Conservation (phyloP, 2,329 filamentous ascomycete genomes). For the Alternaria gansuensis region DNA sequence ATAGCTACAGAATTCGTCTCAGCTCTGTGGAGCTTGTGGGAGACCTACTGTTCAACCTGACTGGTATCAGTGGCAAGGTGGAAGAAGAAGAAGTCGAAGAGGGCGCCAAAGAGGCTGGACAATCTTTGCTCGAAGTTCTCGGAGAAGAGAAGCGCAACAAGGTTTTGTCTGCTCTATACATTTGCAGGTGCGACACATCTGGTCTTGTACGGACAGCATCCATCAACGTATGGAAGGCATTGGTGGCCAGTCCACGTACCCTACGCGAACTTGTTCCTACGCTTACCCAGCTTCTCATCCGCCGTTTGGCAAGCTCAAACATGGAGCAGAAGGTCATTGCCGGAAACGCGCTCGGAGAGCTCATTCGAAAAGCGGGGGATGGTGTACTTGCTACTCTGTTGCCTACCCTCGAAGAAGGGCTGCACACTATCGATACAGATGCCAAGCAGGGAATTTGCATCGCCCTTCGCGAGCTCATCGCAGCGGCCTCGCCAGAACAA, state of each 20-base stretch:
- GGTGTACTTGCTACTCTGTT: constrained; percentile 86
- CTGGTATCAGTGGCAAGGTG: constrained; percentile 82
- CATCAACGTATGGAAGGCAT: constrained; percentile 93
- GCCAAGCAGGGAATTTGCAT: constrained; percentile 98
- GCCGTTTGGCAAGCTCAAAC: constrained; percentile 90
- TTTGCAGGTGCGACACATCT: constrained; percentile 96
- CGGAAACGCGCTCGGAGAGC: constrained; percentile 92
- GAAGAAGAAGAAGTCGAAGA: constrained; percentile 83
- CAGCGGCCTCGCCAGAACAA: constrained; percentile 85
- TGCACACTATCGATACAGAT: constrained; percentile 90
- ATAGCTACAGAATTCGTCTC: constrained; percentile 96
- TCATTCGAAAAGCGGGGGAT: constrained; percentile 96
- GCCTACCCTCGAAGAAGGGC: constrained; percentile 89
- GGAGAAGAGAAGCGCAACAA: constrained; percentile 97
- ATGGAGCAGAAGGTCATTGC: constrained; percentile 99
- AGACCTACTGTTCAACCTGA: constrained; percentile 96
- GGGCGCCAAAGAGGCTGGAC: constrained; percentile 82
- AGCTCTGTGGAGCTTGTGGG: constrained; percentile 98
- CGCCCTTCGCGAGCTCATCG: constrained; percentile 90
- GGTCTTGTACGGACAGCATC: constrained; percentile 88
- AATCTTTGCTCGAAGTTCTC: constrained; percentile 91
- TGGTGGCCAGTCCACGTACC: constrained; percentile 89
- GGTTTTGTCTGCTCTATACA: constrained; percentile 95
- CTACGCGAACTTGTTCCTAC: constrained; percentile 96
- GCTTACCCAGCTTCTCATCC: constrained; percentile 92